Base-by-base conservation (phyloP, 306 rosid genomes). In the Sicyos baderoa region DNA sequence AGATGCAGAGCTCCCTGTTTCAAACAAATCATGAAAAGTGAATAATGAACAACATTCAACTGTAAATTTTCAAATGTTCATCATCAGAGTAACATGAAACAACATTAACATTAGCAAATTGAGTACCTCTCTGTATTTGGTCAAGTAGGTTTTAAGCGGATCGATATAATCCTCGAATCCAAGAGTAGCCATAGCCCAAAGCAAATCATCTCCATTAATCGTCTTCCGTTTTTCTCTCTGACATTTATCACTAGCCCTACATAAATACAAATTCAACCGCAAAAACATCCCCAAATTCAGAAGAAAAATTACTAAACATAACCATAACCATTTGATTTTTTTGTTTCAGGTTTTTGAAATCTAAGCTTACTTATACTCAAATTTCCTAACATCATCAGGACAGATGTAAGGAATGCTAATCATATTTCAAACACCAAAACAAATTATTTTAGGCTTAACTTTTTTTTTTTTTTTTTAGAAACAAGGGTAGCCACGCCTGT, bases 201-300 rank as follows among this genome's bases (percentile, higher is more conserved):
- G 96, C 83, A 93, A 88, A 79, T 93, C 99, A 25, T 93, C 97
- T 2, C 99, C 99, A 52, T 90, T 90, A 76, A 93, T 85, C 1
- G 99, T 93, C 87, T 90, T 93, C 76, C 99, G 82, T 84, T 94
- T 94, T 80, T 94, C 99, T 73, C 96, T 88, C 88, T 85, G 99
- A 75, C 99, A 94, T 83, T 90, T 94, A 57, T 94, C 99, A 70
- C 96, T 90, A n/a, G 96, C 99, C 89, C 99, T 94, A 67, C 45
- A 40, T 40, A 11, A 6, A 59, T 54, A 75, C 7, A 29, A 4
- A 75, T 63, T 68, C 63, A 74, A 27, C 32, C 35, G 21, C 62
- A 18, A 51, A 3, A 74, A 40, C 42, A 35, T 13, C 60, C 29
- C 45, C 13, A 15, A 23, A 10, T 4, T n/a, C 32, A 11, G 18